These are phyloP conservation scores for Ophiocordyceps unilateralis DNA, from an alignment of 2,329 filamentous ascomycete species.

Conservation along the genomic window DNA sequence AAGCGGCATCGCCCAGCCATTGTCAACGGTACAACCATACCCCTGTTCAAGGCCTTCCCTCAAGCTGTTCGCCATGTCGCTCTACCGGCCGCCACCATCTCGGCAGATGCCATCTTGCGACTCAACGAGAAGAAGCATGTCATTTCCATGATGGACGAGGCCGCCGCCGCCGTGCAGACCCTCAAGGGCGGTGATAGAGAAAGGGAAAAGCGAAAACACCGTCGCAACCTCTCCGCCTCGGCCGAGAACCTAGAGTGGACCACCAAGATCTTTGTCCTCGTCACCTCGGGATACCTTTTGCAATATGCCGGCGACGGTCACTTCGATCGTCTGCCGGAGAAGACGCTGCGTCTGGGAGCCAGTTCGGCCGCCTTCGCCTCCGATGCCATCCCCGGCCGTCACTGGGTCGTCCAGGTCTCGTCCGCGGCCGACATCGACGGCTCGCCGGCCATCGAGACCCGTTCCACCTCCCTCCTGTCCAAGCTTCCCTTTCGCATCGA, in stretches of 20 bases:
- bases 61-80: slow-evolving; percentile 64
- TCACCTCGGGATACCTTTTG: slow-evolving; percentile 53
- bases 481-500: slow-evolving; percentile 43
- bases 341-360: slow-evolving; percentile 51
- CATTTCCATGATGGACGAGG: slow-evolving; percentile 6
- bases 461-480: slow-evolving; percentile 49
- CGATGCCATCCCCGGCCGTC: slow-evolving; percentile 61
- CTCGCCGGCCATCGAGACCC: slow-evolving; percentile 28
- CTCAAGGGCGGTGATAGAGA: slow-evolving; percentile 13
- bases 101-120: slow-evolving; percentile 52
- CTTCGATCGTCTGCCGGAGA: slow-evolving; percentile 58
- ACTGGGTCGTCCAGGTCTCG: slow-evolving; percentile 65
- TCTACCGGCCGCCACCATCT: slow-evolving; percentile 47
- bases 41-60: slow-evolving; percentile 73
- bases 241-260: slow-evolving; percentile 43
- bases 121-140: slow-evolving; percentile 31
- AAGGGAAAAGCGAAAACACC: slow-evolving; percentile 26
- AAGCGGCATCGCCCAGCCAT: slow-evolving; percentile 10
- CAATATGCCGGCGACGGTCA: slow-evolving; percentile 57
- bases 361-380: slow-evolving; percentile 67
- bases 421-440: slow-evolving; percentile 46
- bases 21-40: slow-evolving; percentile 48
- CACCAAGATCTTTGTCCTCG: slow-evolving; percentile 55
- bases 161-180: background rate
- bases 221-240: slow-evolving; percentile 22